These are phyloP conservation scores for Trichoderma orchidacearum DNA, from an alignment of 495 filamentous ascomycete genomes.

Conservation along the genomic window DNA sequence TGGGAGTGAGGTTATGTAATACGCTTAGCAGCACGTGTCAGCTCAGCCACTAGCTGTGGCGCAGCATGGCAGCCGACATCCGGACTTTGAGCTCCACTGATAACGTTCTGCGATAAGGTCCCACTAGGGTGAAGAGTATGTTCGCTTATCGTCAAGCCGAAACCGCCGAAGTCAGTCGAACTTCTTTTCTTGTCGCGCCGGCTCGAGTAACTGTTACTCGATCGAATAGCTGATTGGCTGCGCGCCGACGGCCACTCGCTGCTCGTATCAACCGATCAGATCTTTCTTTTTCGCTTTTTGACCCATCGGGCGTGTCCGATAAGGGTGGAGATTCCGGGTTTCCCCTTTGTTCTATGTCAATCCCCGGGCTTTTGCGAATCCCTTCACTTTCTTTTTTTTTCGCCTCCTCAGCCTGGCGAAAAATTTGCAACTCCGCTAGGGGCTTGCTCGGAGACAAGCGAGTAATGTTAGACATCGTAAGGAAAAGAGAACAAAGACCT, in stretches of 20 bases:
- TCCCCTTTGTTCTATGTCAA: neutral
- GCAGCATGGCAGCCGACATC: neutral
- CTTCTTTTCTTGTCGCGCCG: neutral
- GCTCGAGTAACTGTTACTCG: neutral
- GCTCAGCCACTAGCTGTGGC: neutral
- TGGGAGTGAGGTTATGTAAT: too few relatives aligned
- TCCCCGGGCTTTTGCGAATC: neutral
- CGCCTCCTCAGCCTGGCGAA: neutral
- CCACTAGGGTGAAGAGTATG: too few relatives aligned
- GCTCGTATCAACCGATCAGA: neutral
- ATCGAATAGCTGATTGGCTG: neutral
- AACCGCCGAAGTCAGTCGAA: neutral
- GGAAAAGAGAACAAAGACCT: too few relatives aligned
- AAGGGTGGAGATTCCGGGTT: neutral
- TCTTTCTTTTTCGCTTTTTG: neutral
- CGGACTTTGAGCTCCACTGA: neutral
- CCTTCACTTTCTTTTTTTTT: neutral
- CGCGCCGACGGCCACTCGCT: neutral
- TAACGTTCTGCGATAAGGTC: neutral
- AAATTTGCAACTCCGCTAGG: neutral
- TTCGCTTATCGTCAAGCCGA: neutral
- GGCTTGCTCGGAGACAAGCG: neutral
- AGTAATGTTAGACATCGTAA: neutral
- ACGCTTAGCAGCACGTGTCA: neutral
- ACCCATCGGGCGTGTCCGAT: neutral